A percentile compares a stretch with the other conserved stretches of the same genome.
Evolutionary conservation across 179 eudicot species (phyloP).

Genomic region (Beta corolliflora): DNA sequence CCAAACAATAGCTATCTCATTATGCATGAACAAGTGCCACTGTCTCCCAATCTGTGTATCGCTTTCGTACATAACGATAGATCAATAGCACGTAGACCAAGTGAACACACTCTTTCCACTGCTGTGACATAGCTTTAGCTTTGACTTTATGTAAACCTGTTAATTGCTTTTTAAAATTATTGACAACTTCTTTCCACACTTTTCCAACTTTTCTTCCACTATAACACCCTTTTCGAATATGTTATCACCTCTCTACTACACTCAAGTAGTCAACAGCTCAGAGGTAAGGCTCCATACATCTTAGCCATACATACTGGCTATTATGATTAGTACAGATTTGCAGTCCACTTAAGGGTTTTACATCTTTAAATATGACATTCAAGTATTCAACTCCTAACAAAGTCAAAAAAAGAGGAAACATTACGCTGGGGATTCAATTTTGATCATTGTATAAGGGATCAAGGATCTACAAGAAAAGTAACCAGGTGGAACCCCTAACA

Average conservation of each 20-base stretch:
- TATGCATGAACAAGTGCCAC: neutral
- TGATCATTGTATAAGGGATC: neutral
- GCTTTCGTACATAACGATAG: neutral
- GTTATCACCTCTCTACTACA: neutral
- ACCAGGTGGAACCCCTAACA: neutral
- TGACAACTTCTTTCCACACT: neutral
- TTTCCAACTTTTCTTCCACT: neutral
- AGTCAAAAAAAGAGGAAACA: neutral
- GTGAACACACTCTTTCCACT: neutral
- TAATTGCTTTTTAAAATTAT: neutral
- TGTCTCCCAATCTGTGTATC: neutral
- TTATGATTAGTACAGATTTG: neutral
- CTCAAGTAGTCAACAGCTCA: neutral
- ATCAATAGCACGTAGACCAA: neutral
- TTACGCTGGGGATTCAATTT: neutral
- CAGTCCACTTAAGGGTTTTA: neutral
- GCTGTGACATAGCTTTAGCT: neutral
- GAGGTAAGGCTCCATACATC: neutral
- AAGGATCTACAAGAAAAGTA: neutral
- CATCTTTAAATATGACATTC: neutral
- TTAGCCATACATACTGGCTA: neutral
- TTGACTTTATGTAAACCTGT: neutral
- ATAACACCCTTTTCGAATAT: neutral
- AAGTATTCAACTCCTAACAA: neutral
- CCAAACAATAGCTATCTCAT: neutral